phyloP scores from a whole-genome alignment of 257 asterid genomes.

The Apocynum venetum region DNA sequence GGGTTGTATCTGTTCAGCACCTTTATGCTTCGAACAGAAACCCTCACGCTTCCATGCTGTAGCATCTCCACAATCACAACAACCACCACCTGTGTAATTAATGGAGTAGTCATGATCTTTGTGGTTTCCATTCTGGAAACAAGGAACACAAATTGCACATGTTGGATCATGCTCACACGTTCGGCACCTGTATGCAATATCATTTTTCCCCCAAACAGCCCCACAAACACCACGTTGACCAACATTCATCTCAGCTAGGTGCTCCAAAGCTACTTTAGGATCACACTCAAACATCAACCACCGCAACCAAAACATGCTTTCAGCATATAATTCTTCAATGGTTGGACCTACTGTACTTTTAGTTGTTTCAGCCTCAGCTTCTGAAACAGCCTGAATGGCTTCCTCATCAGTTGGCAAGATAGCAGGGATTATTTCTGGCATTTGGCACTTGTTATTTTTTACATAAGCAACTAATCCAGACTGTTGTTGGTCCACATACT shows the following conservation, averaged over 20 bases:
- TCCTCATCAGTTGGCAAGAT: conserved; percentile 69
- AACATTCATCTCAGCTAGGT: conserved; percentile 49
- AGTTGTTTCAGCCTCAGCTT: conserved; percentile 24
- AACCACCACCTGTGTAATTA: conserved; percentile 88
- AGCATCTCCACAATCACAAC: conserved; percentile 99
- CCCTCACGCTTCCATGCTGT: conserved; percentile 99
- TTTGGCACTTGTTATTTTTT: conserved; percentile 40
- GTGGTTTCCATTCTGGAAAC: conserved; percentile 91
- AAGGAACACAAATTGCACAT: conserved; percentile 94
- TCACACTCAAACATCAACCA: conserved; percentile 97
- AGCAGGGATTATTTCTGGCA: conserved; percentile 50
- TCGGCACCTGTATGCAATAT: conserved; percentile 89
- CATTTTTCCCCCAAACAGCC: conserved; percentile 84
- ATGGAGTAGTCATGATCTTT: conserved; percentile 88
- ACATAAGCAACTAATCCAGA: conserved; percentile 59
- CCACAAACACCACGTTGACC: conserved; percentile 91
- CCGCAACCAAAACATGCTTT: conserved; percentile 73
- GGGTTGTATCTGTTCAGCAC: conserved; percentile 81
- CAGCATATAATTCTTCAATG: conserved; percentile 41
- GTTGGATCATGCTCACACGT: conserved; percentile 96
- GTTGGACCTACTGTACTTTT: conserved; percentile 20
- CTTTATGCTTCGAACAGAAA: conserved; percentile 92
- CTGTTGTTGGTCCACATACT: conserved; percentile 42
- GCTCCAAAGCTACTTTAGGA: conserved; percentile 53
- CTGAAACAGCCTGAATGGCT: conserved; percentile 29